Conservation (phyloP, 208 protist genomes). For the Trypanosoma platydactyli region DNA sequence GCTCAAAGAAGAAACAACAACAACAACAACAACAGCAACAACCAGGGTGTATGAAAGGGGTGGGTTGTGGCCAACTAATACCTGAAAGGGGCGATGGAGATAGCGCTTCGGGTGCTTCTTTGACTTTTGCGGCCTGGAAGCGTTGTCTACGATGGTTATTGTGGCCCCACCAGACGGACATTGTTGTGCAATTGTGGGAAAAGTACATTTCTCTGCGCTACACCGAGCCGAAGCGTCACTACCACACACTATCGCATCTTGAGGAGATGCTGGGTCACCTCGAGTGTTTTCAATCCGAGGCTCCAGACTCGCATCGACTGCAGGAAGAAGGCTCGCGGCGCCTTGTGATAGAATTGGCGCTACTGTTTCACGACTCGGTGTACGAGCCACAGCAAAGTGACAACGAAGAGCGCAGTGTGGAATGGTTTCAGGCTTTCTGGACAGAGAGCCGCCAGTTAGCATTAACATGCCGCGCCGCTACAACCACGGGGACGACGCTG, state of each 20-base stretch:
- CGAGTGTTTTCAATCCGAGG: constrained; percentile 16
- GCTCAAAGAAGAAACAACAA: too few species aligned
- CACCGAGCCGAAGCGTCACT: constrained; percentile 59
- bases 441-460: constrained; percentile 18
- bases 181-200: constrained; percentile 19
- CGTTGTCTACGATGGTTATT: constrained; percentile 9
- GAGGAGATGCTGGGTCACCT: constrained; percentile 53
- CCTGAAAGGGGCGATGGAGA: not conserved
- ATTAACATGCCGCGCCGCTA: not conserved
- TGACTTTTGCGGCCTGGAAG: constrained; percentile 28
- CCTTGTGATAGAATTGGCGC: constrained; percentile 55
- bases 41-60: too few species aligned
- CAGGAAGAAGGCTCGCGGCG: not conserved
- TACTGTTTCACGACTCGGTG: constrained; percentile 81
- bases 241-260: constrained; percentile 72
- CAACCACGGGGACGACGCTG: not conserved
- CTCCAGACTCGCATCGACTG: constrained; percentile 5
- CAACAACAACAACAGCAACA: too few species aligned
- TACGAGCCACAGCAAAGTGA: constrained; percentile 59
- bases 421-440: constrained; percentile 42
- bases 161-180: not conserved
- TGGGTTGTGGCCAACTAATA: too few species aligned
- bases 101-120: not conserved
- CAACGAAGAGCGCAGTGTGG: constrained; percentile 73
- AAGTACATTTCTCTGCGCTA: constrained; percentile 54